Base-by-base conservation (phyloP, 2,329 filamentous ascomycete species). In the Botryosphaeria dothidea region DNA sequence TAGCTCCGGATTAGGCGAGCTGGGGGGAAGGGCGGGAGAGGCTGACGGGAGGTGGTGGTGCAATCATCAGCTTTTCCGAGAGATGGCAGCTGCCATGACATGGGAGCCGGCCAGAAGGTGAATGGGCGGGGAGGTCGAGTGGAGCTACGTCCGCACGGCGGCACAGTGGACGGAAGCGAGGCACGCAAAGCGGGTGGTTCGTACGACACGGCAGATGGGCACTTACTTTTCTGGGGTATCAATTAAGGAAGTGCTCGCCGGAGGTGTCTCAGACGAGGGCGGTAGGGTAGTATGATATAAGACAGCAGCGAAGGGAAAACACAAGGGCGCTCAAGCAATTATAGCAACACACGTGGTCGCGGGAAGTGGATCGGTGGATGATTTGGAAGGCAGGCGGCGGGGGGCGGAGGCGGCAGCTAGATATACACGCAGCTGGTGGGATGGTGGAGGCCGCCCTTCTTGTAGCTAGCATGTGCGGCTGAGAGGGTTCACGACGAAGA, bases 271-370 rank as follows among this genome's bases (percentile, higher is more conserved):
- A 29, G 52, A 31, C 52, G 21, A 6, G n/a, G 56, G 25, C 9
- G 4, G 31, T 34, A 1, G 5, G 19, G 41, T 23, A 46, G 43
- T n/a, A 23, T 36, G 43, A 7, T 21, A 60, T 46, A 45, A 46
- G 56, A 60, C 38, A 34, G 29, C 49, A 1, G 38, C 38, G 3
- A 15, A 52, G 25, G 49, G 9, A 21, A 36, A n/a, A 52, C 46
- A 52, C 27, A 52, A 51, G 49, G 29, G 17, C 49, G 49, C 27
- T 34, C 56, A 46, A 34, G 17, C 56, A 60, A 60, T 60, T 60
- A 60, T 31, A 60, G 41, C 56, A 45, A 46, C 36, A 60, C 56
- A 60, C 56, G 56, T 60, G 56, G 56, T 60, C 56, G 56, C 54
- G 54, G 54, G 38, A 23, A 15, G 56, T 9, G 13, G 38, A n/a